Conservation (phyloP, 2,329 filamentous ascomycete genomes). For the Fusarium brachygibbosum region DNA sequence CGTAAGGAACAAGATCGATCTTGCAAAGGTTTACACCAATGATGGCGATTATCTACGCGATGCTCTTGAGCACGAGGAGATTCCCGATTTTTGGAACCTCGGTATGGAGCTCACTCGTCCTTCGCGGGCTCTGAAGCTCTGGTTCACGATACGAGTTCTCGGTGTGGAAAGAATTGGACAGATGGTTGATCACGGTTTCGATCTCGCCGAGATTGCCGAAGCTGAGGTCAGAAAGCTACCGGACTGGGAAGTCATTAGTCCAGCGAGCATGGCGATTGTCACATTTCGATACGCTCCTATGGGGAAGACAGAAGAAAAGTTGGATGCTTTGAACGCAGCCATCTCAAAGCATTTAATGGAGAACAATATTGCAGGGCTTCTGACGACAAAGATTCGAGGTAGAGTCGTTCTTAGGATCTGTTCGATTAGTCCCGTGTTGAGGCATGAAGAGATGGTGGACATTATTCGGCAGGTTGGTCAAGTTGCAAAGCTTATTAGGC, state of each 20-base stretch:
- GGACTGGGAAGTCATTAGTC: conserved; percentile 17
- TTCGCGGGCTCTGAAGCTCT: conserved; percentile 15
- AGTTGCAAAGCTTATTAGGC: background rate
- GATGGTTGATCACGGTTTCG: conserved; percentile 17
- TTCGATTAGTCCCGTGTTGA: conserved; percentile 13
- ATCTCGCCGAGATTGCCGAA: conserved; percentile 5
- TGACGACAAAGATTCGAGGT: conserved; percentile 13
- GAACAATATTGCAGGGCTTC: background rate
- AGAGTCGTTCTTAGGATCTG: conserved; percentile 18
- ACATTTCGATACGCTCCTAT: conserved; percentile 13
- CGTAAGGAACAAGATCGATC: background rate
- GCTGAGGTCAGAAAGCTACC: background rate
- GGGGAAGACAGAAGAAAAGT: background rate
- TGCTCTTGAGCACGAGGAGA: conserved; percentile 21
- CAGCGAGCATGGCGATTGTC: conserved; percentile 24
- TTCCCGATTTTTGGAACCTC: conserved; percentile 28
- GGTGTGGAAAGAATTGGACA: conserved; percentile 5
- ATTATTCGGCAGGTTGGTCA: background rate
- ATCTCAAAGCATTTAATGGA: conserved; percentile 12
- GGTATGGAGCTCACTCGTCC: conserved; percentile 20
- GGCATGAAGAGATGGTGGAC: background rate
- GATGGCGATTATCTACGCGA: conserved; percentile 25
- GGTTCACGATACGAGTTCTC: conserved; percentile 21
- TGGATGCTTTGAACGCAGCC: conserved; percentile 2
- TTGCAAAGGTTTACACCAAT: conserved; percentile 15